Percentiles rank a stretch among this genome's conserved stretches.
These are phyloP conservation scores for Tetraselmis chui DNA, from an alignment of 139 green algal species.

Conservation along the genomic window DNA sequence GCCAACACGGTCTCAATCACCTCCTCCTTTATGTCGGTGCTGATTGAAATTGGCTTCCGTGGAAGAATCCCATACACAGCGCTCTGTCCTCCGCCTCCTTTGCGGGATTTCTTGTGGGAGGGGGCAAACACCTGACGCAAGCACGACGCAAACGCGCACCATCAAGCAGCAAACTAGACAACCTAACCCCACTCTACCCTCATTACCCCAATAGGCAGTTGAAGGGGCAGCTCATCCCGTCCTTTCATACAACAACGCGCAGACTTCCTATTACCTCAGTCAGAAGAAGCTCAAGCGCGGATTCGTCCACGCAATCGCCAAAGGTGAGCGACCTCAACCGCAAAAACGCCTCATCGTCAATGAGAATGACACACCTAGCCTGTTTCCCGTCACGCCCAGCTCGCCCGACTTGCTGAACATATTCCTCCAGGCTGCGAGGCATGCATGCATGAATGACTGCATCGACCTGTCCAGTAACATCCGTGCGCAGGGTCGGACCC, in stretches of 20 bases:
- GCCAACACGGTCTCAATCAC: constrained; percentile 65
- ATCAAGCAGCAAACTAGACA: too few species aligned
- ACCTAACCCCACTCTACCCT: not conserved
- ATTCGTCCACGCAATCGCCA: constrained; percentile 27
- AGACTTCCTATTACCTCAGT: constrained; percentile 24
- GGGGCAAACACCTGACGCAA: not conserved
- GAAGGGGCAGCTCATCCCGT: not conserved
- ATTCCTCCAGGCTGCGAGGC: constrained; percentile 78
- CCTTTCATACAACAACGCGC: constrained; percentile 5
- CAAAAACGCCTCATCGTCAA: constrained; percentile 60
- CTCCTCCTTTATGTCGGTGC: constrained; percentile 60
- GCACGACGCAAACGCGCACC: too few species aligned
- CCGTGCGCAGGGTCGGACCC: too few species aligned
- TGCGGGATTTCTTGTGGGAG: not conserved
- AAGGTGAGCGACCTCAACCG: constrained; percentile 44
- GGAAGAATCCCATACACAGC: constrained; percentile 33
- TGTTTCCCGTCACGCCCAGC: constrained; percentile 57
- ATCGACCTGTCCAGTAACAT: not conserved
- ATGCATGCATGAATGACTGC: constrained; percentile 71
- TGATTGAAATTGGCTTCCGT: constrained; percentile 8
- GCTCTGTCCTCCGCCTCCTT: too few species aligned
- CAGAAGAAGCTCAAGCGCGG: constrained; percentile 43
- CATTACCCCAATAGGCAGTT: not conserved
- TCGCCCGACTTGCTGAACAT: constrained; percentile 71
- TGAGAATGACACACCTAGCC: constrained; percentile 48